These are phyloP conservation scores for Ustilago lituana DNA, from an alignment of 1,284 basidiomycete species.

Conservation along the genomic window DNA sequence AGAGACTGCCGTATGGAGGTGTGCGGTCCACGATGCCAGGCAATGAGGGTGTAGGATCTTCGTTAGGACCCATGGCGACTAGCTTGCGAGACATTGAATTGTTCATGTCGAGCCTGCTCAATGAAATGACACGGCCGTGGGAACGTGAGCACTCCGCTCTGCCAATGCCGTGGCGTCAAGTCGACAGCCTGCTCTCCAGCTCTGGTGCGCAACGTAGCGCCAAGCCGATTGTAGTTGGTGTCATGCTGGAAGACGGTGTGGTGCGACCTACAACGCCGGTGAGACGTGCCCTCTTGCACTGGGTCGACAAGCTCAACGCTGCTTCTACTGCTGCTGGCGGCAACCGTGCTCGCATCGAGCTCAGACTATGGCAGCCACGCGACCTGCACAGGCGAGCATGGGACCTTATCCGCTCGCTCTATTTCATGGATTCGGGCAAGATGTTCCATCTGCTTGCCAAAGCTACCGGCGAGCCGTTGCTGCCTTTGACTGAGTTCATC, in stretches of 20 bases:
- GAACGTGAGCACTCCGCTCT: conserved; percentile 20
- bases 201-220: too few relatives aligned
- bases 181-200: conserved; percentile 13
- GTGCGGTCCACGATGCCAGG: conserved; percentile 45
- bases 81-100: conserved; percentile 40
- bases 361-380: conserved; percentile 23
- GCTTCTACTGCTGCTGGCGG: not conserved
- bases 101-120: conserved; percentile 41
- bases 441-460: conserved; percentile 32
- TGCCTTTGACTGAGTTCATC: conserved; percentile 45
- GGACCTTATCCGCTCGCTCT: conserved; percentile 47
- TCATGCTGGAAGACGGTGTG: conserved; percentile 40
- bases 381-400: conserved; percentile 39
- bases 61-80: conserved; percentile 35
- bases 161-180: conserved; percentile 31
- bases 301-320: conserved; percentile 23
- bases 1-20: conserved; percentile 35
- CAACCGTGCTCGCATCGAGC: conserved; percentile 11
- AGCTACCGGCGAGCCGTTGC: conserved; percentile 41
- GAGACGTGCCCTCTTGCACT: conserved; percentile 23
- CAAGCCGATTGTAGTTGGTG: conserved; percentile 25
- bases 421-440: conserved; percentile 51
- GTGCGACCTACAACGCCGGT: conserved; percentile 36
- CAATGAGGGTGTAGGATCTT: conserved; percentile 37
- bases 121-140: conserved; percentile 33